phyloP scores from a whole-genome alignment of 805 yeast species.

The Komagataella ulmi region DNA sequence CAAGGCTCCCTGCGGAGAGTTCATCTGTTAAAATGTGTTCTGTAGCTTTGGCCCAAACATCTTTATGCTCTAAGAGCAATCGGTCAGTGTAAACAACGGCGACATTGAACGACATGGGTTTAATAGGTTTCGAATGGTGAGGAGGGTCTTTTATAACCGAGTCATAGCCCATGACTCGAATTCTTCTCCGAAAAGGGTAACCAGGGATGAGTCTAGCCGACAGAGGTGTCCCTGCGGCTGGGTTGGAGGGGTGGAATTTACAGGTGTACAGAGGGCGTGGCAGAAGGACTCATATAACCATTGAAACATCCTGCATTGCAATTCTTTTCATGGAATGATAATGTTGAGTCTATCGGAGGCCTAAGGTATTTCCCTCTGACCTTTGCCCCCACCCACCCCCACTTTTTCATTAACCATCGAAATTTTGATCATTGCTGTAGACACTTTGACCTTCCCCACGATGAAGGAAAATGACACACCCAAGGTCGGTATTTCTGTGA shows the following conservation, averaged over 20 bases:
- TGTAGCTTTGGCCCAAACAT: constrained; percentile 17
- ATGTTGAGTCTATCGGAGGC: not conserved
- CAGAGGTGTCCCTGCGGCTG: not conserved
- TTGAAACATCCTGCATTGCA: not conserved
- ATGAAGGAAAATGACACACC: not conserved
- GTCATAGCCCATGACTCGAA: not conserved
- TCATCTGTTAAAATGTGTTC: constrained; percentile 29
- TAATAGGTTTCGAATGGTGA: not conserved
- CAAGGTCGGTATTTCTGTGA: not conserved
- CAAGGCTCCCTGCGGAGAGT: constrained; percentile 29
- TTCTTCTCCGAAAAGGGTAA: not conserved
- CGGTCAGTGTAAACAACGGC: constrained; percentile 6
- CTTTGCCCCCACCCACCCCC: not conserved
- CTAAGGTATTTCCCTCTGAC: no score
- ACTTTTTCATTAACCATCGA: not conserved
- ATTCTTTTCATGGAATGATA: not conserved
- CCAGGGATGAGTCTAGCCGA: not conserved
- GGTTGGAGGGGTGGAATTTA: not conserved
- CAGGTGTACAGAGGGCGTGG: not conserved
- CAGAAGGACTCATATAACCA: not conserved
- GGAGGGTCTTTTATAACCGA: not conserved
- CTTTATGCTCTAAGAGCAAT: constrained; percentile 12
- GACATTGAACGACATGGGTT: not conserved
- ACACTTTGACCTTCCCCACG: not conserved
- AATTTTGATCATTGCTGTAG: not conserved